A percentile compares a stretch with the other conserved stretches of the same genome.
These are phyloP conservation scores for Trichoderma harzianum DNA, from an alignment of 2,329 filamentous ascomycete genomes.

Conservation along the genomic window DNA sequence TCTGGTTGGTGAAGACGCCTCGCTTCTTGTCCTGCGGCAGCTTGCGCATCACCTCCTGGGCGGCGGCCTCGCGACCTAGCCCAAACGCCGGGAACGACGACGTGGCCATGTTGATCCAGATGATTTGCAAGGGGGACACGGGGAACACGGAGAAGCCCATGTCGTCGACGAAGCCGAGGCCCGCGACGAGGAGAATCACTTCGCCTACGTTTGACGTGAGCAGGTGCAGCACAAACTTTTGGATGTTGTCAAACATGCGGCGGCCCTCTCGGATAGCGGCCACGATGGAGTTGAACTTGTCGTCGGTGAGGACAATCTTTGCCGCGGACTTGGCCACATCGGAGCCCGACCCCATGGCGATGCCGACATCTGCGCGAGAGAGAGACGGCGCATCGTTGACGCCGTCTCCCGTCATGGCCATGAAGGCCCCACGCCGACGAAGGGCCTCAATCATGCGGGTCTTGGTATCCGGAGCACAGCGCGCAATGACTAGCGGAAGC, in stretches of 20 bases:
- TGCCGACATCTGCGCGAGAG: constrained; percentile 78
- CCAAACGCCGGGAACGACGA: constrained; percentile 86
- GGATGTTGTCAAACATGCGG: constrained; percentile 84
- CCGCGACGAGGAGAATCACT: constrained; percentile 75
- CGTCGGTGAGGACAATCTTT: constrained; percentile 79
- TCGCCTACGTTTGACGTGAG: constrained; percentile 81
- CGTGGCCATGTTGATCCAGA: constrained; percentile 95
- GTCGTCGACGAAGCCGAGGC: constrained; percentile 74
- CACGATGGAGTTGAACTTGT: constrained; percentile 85
- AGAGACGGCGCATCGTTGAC: constrained; percentile 84
- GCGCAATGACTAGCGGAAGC: constrained; percentile 76
- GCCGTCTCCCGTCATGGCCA: constrained; percentile 85
- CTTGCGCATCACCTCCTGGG: constrained; percentile 72
- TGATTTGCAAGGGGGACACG: constrained; percentile 77
- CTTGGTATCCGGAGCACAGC: constrained; percentile 82
- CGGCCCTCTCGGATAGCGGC: constrained; percentile 79
- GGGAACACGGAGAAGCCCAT: constrained; percentile 76
- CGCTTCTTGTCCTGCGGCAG: constrained; percentile 67
- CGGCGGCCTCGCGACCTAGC: constrained; percentile 73
- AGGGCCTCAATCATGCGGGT: constrained; percentile 88
- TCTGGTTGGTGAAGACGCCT: constrained; percentile 74
- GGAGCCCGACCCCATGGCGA: constrained; percentile 85
- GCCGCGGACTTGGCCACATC: constrained; percentile 82
- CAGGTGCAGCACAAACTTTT: constrained; percentile 80
- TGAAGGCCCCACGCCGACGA: constrained; percentile 70